Conservation (phyloP, 805 yeast species). For the Candida odintsovae region DNA sequence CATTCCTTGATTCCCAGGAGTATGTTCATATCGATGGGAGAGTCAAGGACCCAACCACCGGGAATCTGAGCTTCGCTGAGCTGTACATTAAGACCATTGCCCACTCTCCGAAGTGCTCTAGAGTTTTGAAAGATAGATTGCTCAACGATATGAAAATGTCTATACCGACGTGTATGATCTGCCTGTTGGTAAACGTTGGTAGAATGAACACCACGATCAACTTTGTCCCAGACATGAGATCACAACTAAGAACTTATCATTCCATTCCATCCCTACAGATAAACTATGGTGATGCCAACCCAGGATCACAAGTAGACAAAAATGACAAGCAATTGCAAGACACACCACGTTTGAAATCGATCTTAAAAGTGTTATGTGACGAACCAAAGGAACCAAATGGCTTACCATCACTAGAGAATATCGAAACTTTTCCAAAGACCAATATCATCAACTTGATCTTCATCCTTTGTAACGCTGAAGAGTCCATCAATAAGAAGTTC, state of each 20-base stretch:
- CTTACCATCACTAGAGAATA: constrained; percentile 38
- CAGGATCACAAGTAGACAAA: constrained; percentile 23
- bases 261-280: constrained; percentile 88
- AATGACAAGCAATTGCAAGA: constrained; percentile 83
- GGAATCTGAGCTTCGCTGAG: constrained; percentile 72
- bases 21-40: constrained; percentile 26
- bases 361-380: constrained; percentile 83
- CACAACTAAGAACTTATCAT: constrained; percentile 88
- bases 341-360: constrained; percentile 88
- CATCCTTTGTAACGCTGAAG: constrained; percentile 59
- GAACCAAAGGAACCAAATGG: constrained; percentile 45
- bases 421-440: constrained; percentile 34
- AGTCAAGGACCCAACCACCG: constrained; percentile 28
- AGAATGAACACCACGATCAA: constrained; percentile 93
- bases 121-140: constrained; percentile 73
- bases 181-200: constrained; percentile 85
- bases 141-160: constrained; percentile 57
- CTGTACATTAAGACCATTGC: constrained; percentile 78
- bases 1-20: constrained; percentile 38
- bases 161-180: constrained; percentile 70
- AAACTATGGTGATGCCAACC: constrained; percentile 33
- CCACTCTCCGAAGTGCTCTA: constrained; percentile 77
- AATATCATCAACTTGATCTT: constrained; percentile 78
- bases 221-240: constrained; percentile 92
- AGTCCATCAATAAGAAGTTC: constrained; percentile 37